phyloP scores from a whole-genome alignment of 768 basidiomycete genomes.

The Xerocomus potaroensis region DNA sequence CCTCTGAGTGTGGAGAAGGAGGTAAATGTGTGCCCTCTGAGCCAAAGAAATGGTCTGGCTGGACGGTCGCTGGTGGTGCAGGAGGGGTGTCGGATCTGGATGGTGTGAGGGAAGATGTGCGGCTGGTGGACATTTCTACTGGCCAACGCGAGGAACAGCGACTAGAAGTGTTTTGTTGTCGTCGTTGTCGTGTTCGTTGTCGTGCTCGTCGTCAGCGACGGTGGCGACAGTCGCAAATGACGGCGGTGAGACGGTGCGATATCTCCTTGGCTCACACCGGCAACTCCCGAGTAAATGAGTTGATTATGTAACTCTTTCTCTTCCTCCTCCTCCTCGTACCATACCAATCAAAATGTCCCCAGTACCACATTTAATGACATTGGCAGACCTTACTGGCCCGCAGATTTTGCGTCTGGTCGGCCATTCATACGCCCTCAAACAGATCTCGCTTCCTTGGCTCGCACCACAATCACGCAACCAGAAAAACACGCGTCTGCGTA shows the following conservation, averaged over 20 bases:
- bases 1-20: constrained; percentile 61
- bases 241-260: background rate
- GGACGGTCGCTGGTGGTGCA: constrained; percentile 45
- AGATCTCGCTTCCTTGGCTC: constrained; percentile 62
- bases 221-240: constrained; percentile 3
- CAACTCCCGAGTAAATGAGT: background rate
- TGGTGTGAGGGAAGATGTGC: constrained; percentile 33
- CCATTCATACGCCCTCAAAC: constrained; percentile 65
- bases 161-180: background rate
- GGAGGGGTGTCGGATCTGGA: constrained; percentile 46
- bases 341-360: constrained; percentile 17
- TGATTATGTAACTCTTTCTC: constrained; percentile 1
- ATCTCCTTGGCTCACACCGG: constrained; percentile 9
- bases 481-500: constrained; percentile 38
- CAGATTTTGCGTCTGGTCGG: constrained; percentile 67
- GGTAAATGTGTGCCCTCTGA: constrained; percentile 41
- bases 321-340: background rate
- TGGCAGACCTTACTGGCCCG: constrained; percentile 78
- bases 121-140: constrained; percentile 24
- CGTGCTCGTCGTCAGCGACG: constrained; percentile 10
- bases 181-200: background rate
- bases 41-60: constrained; percentile 84
- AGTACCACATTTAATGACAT: constrained; percentile 75
- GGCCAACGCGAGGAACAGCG: background rate
- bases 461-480: constrained; percentile 39